Evolutionary conservation across 1,139 yeast genomes (phyloP).

Genomic region (Yamadazyma pseudoaaseri): DNA sequence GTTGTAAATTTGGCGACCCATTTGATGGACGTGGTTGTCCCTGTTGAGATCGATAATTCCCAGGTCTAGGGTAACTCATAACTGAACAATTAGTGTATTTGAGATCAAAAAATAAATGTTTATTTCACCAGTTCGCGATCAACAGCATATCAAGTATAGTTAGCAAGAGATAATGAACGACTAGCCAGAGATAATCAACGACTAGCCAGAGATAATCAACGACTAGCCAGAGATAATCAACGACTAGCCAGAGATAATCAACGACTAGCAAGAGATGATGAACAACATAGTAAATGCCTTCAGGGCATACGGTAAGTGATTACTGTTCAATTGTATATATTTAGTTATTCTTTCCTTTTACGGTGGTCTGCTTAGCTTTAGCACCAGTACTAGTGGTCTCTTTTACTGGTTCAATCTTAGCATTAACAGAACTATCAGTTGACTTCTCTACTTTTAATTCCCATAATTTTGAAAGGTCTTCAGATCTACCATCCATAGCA

Average conservation of each 20-base stretch:
- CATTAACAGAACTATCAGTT: conserved; percentile 8
- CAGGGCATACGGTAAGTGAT: too few species aligned
- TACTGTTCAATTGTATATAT: too few species aligned
- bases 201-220: too few species aligned
- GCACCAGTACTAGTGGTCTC: conserved; percentile 1
- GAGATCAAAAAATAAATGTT: background rate
- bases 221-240: too few species aligned
- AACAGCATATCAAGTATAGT: background rate
- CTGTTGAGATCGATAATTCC: conserved; percentile 4
- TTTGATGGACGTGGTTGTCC: background rate
- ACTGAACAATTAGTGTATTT: background rate
- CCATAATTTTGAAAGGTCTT: conserved; percentile 53
- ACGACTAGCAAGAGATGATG: too few species aligned
- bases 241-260: too few species aligned
- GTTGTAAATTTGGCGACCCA: conserved; percentile 8
- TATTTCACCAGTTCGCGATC: conserved; percentile 4
- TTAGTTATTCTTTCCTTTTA: background rate
- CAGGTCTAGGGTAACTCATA: conserved; percentile 8
- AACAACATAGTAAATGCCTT: too few species aligned
- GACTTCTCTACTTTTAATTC: conserved; percentile 28
- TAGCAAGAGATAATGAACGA: too few species aligned
- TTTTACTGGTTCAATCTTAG: conserved; percentile 1
- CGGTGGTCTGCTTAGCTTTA: background rate
- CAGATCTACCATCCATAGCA: conserved; percentile 58
- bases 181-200: too few species aligned